phyloP scores from a whole-genome alignment of 208 protist species.

The Willaertia magna region DNA sequence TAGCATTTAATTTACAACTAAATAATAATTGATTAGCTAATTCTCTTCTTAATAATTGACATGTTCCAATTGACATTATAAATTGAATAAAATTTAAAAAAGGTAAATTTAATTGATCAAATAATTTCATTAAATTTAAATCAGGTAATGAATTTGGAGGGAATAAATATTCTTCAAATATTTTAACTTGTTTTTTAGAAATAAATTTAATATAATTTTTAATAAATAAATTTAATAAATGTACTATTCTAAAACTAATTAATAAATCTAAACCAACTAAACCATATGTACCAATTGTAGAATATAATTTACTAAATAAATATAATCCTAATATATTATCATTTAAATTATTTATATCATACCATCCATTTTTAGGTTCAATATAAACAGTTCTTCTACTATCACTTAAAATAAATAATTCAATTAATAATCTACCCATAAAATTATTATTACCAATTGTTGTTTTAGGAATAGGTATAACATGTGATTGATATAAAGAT shows the following conservation, averaged over 20 bases:
- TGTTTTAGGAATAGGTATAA: slow-evolving; percentile 69
- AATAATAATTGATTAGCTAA: neutral
- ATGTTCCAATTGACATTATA: neutral
- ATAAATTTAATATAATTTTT: neutral
- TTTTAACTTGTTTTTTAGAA: neutral
- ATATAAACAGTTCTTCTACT: slow-evolving; percentile 58
- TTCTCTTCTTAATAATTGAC: slow-evolving; percentile 4
- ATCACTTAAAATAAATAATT: slow-evolving; percentile 68
- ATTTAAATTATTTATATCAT: slow-evolving; percentile 27
- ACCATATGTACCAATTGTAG: slow-evolving; percentile 56
- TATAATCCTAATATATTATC: slow-evolving; percentile 51
- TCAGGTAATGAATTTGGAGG: neutral
- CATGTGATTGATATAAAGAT: slow-evolving; percentile 67
- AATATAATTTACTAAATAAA: slow-evolving; percentile 60
- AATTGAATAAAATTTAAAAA: neutral
- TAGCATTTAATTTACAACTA: slow-evolving; percentile 1
- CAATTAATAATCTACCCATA: slow-evolving; percentile 73
- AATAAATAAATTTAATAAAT: neutral
- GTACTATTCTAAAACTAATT: neutral
- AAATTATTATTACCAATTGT: slow-evolving; percentile 33
- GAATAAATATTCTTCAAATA: slow-evolving; percentile 26
- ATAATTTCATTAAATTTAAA: neutral
- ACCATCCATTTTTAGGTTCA: slow-evolving; percentile 63
- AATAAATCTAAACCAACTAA: slow-evolving; percentile 33
- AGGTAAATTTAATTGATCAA: neutral